Evolutionary conservation across 805 yeast species (phyloP).

Genomic region (Candida nonsorbophila): DNA sequence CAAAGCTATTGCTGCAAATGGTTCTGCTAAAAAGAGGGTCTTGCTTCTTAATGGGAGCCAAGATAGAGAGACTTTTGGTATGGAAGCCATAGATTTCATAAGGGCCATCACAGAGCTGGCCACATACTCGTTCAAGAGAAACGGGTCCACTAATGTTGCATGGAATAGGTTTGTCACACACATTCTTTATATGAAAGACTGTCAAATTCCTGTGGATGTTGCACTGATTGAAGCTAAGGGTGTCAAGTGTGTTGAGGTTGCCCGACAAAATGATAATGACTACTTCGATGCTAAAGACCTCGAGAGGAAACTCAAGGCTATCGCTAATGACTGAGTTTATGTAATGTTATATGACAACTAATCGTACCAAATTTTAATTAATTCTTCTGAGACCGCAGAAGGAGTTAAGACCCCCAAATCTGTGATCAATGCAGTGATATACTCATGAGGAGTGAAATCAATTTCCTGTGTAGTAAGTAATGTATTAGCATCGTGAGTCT

Average conservation of each 20-base stretch:
- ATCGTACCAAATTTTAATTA: conserved; percentile 97
- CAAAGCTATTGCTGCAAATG: conserved; percentile 40
- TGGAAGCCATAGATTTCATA: conserved; percentile 57
- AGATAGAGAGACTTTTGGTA: conserved; percentile 77
- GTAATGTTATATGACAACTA: conserved; percentile 21
- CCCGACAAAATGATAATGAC: conserved; percentile 15
- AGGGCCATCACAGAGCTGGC: conserved; percentile 52
- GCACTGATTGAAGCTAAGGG: conserved; percentile 35
- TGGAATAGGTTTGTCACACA: conserved; percentile 58
- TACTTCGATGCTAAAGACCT: conserved; percentile 41
- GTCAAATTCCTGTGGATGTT: conserved; percentile 49
- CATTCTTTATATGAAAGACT: conserved; percentile 47
- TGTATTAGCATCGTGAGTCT: conserved; percentile 7
- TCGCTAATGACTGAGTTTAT: too few species aligned
- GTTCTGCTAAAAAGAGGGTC: conserved; percentile 39
- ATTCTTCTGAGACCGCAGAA: conserved; percentile 96
- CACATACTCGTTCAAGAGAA: conserved; percentile 38
- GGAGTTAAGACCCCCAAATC: conserved; percentile 97
- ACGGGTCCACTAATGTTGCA: conserved; percentile 8
- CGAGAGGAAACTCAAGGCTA: conserved; percentile 19
- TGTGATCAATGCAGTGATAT: conserved; percentile 90
- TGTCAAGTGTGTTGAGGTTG: conserved; percentile 42
- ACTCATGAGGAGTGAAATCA: conserved; percentile 95
- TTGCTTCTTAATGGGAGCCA: conserved; percentile 65
- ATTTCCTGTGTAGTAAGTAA: conserved; percentile 37